Evolutionary conservation across 164 flowering plant genomes (phyloP), one percentile per base, ranked within the genome.

Genomic region (Aristolochia californica): DNA sequence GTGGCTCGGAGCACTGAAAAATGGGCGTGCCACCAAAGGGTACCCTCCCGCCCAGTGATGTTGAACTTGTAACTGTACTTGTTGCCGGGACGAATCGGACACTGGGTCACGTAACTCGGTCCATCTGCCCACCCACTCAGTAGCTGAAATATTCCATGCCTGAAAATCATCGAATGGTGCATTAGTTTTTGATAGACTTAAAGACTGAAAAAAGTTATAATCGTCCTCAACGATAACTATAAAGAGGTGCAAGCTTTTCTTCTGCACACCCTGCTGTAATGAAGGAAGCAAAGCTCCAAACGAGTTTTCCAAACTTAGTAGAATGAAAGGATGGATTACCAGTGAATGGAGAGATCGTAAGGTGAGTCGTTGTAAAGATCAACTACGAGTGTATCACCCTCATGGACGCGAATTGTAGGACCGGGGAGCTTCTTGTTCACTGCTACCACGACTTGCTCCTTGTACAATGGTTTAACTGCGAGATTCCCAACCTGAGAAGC

Each of bases 11-110:
- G 66, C 54, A 52, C 60, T 0, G 70, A 51, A 2, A 51, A 2
- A 26, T 73, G 76, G 40, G 71, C 73, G 43, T 73, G 76, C 70
- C 73, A 73, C 71, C 71, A 73, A 0, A 73, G 71, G 1, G 73
- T 73, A 8, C 76, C 76, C 34, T 73, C 76, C 53, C 69, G 76
- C 0, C 61, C 64, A 0, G 68, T 69, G 45, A 73, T 30, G 53
- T 43, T 69, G 59, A 73, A 73, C 50, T 5, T 60, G 65, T 73
- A 66, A 1, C 71, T 73, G 63, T 56, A 73, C 23, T 48, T 60
- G 43, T 34, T 61, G 17, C 73, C 70, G 0, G 73, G 73, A 13
- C 13, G 45, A 4, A 73, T 69, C 5, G 76, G 73, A 34, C 76
- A 73, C 28, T 69, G 76, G 28, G 73, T 69, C n/a, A 61, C 68